Conservation (phyloP, 2,329 filamentous ascomycete species). For the Claviceps lovelessii region DNA sequence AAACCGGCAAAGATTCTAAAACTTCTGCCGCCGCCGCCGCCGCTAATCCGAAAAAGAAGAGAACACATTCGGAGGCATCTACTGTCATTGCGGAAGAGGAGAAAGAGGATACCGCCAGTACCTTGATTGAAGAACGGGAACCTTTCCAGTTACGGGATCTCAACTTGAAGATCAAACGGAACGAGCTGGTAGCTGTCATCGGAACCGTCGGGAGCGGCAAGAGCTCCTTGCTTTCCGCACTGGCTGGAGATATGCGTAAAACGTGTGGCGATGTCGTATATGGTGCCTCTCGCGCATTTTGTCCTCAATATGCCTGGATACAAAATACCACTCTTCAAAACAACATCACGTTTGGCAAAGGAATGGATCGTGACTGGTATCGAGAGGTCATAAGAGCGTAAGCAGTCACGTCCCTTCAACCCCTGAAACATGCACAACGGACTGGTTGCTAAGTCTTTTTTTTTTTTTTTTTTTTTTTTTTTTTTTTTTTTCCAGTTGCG, state of each 20-base stretch:
- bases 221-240: conserved; percentile 70
- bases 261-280: conserved; percentile 60
- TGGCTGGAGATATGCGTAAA: conserved; percentile 88
- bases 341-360: conserved; percentile 84
- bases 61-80: conserved; percentile 17
- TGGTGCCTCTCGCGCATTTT: conserved; percentile 74
- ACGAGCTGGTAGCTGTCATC: conserved; percentile 74
- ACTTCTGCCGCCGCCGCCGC: conserved; percentile 20
- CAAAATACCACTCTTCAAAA: conserved; percentile 78
- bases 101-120: conserved; percentile 37
- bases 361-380: conserved; percentile 65
- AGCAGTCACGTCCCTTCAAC: conserved; percentile 16
- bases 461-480: not conserved
- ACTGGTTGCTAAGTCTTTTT: not conserved
- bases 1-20: conserved; percentile 21
- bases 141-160: conserved; percentile 61
- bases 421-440: no score
- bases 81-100: conserved; percentile 25
- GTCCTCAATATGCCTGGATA: conserved; percentile 95
- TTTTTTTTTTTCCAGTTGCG: conserved; percentile 39
- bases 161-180: conserved; percentile 52
- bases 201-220: conserved; percentile 84
- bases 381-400: conserved; percentile 64
- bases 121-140: conserved; percentile 41
- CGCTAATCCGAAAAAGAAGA: conserved; percentile 12